These are phyloP conservation scores for Platismatia glauca DNA, from an alignment of 495 filamentous ascomycete species.

Conservation along the genomic window DNA sequence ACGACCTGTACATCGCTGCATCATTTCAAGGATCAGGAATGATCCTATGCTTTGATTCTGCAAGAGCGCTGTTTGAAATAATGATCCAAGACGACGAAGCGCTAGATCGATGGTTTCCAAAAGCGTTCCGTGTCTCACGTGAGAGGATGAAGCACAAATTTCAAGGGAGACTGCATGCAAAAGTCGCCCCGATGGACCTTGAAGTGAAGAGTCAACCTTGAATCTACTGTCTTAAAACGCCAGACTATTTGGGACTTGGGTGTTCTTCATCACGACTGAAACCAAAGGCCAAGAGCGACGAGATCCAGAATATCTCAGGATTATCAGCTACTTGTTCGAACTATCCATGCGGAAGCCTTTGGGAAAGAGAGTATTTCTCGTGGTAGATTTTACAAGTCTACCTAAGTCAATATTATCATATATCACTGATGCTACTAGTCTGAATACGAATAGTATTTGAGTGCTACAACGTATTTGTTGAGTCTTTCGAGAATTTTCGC, in stretches of 20 bases:
- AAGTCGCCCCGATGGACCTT: conserved; percentile 17
- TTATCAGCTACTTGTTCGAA: neutral
- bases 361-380: neutral
- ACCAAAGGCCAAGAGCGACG: neutral
- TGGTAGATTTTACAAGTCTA: neutral
- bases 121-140: conserved; percentile 18
- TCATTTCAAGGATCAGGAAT: conserved; percentile 51
- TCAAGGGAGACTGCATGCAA: conserved; percentile 17
- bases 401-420: neutral
- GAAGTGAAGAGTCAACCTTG: conserved; percentile 20
- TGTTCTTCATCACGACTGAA: neutral
- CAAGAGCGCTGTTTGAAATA: conserved; percentile 42
- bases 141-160: conserved; percentile 19
- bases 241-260: neutral
- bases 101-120: conserved; percentile 20
- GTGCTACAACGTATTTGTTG: neutral
- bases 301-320: neutral
- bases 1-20: conserved; percentile 39
- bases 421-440: neutral
- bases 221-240: neutral
- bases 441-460: neutral
- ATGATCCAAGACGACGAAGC: conserved; percentile 21
- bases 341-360: neutral
- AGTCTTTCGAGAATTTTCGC: neutral
- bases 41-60: conserved; percentile 38